These are phyloP conservation scores for Dothistroma septosporum DNA, from an alignment of 2,329 filamentous ascomycete species.

Conservation along the genomic window DNA sequence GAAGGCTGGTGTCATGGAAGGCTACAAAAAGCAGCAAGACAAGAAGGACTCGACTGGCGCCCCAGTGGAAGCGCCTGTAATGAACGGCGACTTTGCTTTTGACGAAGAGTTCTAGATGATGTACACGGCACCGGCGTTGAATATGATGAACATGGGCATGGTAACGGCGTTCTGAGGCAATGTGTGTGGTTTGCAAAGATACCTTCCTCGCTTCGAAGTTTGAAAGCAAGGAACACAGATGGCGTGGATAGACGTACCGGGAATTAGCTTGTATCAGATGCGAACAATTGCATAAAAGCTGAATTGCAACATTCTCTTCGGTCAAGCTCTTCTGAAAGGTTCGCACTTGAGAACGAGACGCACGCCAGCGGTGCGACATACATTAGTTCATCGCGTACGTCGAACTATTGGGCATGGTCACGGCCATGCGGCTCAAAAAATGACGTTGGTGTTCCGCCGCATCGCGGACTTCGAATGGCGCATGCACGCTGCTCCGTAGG, in stretches of 20 bases:
- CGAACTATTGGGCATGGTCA: neutral
- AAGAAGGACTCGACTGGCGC: conserved; percentile 34
- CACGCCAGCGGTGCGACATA: neutral
- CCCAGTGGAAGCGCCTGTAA: conserved; percentile 43
- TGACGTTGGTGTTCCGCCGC: conserved; percentile 2
- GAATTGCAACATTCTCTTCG: neutral
- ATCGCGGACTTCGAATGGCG: neutral
- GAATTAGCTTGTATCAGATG: neutral
- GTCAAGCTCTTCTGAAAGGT: neutral
- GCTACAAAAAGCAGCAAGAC: conserved; percentile 56
- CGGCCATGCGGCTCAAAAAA: neutral
- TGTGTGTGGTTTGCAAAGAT: conserved; percentile 11
- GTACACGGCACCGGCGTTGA: conserved; percentile 9
- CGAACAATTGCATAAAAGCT: conserved; percentile 5
- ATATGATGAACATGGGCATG: conserved; percentile 14
- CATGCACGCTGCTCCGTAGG: too few relatives aligned
- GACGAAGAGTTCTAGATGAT: conserved; percentile 87
- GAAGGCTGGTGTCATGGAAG: conserved; percentile 97
- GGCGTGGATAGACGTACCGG: conserved; percentile 9
- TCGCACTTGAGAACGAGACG: neutral
- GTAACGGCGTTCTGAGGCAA: conserved; percentile 16
- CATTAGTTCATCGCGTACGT: conserved; percentile 1
- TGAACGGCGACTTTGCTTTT: conserved; percentile 76
- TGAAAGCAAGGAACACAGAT: conserved; percentile 7
- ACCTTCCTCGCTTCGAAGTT: conserved; percentile 17